These are phyloP conservation scores for Macrophomina pseudophaseolina DNA, from an alignment of 2,329 filamentous ascomycete species.

Conservation along the genomic window DNA sequence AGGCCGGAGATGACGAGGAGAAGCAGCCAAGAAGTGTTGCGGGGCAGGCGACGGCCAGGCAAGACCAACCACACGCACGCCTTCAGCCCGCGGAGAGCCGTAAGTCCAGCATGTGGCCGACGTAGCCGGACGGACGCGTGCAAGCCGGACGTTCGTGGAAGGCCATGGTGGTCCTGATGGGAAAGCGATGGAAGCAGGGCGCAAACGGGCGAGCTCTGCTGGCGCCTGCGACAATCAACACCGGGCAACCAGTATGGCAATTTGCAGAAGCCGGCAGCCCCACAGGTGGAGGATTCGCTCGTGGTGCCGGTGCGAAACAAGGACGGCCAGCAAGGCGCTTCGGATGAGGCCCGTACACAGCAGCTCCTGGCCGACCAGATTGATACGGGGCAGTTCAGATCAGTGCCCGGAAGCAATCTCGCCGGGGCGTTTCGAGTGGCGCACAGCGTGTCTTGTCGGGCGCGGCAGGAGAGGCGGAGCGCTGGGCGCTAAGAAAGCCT, in stretches of 20 bases:
- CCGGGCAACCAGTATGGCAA: background rate
- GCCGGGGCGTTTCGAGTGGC: slow-evolving; percentile 10
- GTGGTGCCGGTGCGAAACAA: too few relatives aligned
- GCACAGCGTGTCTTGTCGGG: slow-evolving; percentile 17
- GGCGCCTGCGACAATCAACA: background rate
- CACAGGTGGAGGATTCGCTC: too few relatives aligned
- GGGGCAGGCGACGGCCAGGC: background rate
- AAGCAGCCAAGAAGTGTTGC: background rate
- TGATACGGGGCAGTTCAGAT: background rate
- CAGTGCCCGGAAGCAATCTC: slow-evolving; percentile 5
- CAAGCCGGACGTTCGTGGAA: background rate
- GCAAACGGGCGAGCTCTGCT: background rate
- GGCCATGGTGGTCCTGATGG: background rate
- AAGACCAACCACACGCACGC: background rate
- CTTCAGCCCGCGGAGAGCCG: background rate
- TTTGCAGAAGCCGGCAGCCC: background rate
- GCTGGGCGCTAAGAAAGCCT: slow-evolving; percentile 16
- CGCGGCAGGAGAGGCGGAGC: slow-evolving; percentile 22
- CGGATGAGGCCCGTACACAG: too few relatives aligned
- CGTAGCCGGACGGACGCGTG: background rate
- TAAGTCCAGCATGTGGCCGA: background rate
- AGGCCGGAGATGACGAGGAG: background rate
- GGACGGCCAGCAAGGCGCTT: too few relatives aligned
- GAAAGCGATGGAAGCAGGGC: background rate
- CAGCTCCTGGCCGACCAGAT: background rate